These are phyloP conservation scores for Leccinum angustisporum DNA, from an alignment of 1,284 basidiomycete species.

Conservation along the genomic window DNA sequence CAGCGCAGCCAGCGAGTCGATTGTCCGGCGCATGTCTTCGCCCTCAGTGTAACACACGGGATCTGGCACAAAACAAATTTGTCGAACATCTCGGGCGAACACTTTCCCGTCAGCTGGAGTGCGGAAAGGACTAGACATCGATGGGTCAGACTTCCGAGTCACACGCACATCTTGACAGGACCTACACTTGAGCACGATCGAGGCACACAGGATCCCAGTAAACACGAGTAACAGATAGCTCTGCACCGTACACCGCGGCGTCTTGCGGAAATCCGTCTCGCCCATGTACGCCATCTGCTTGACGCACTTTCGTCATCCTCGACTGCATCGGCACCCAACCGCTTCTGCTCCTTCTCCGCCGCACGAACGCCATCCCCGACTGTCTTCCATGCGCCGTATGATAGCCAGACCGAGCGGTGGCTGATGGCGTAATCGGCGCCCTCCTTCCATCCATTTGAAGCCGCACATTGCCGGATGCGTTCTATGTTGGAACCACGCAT, in stretches of 20 bases:
- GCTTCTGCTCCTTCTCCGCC: constrained; percentile 63
- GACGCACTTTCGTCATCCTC: constrained; percentile 70
- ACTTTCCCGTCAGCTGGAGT: constrained; percentile 79
- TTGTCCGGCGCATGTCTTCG: constrained; percentile 92
- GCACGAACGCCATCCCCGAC: constrained; percentile 78
- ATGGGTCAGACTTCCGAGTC: background rate
- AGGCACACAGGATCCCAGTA: constrained; percentile 73
- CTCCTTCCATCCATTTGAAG: constrained; percentile 74
- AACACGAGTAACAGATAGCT: constrained; percentile 85
- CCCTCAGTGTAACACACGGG: constrained; percentile 94
- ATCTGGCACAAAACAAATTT: constrained; percentile 97
- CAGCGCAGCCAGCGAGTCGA: constrained; percentile 89
- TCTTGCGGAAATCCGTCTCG: too few species aligned
- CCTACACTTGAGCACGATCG: constrained; percentile 83
- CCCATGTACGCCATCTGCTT: constrained; percentile 64
- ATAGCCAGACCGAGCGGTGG: constrained; percentile 70
- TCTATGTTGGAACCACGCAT: constrained; percentile 67
- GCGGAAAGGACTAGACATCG: constrained; percentile 76
- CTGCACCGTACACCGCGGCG: constrained; percentile 69
- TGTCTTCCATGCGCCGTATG: constrained; percentile 79
- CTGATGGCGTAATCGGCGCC: constrained; percentile 72
- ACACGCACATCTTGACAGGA: background rate
- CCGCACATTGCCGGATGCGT: constrained; percentile 67
- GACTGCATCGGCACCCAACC: constrained; percentile 39
- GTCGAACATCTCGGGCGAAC: constrained; percentile 89